These are phyloP conservation scores for Sarocladium kiliense DNA, from an alignment of 2,329 filamentous ascomycete species.

Conservation along the genomic window DNA sequence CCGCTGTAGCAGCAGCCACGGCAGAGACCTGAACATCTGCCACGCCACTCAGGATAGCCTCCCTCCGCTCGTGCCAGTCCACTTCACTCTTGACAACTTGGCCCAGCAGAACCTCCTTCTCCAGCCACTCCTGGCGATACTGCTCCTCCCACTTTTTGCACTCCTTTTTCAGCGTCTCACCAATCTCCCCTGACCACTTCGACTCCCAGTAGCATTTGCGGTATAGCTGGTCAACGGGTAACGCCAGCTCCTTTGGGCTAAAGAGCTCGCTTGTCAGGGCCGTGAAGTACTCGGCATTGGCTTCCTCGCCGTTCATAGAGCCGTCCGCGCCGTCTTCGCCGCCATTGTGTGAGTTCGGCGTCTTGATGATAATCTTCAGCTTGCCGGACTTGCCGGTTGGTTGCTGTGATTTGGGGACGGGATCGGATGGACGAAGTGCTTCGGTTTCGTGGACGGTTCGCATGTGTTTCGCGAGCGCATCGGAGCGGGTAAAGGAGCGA, in stretches of 20 bases:
- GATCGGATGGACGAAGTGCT: conserved; percentile 74
- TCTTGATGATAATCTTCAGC: conserved; percentile 61
- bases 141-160: conserved; percentile 60
- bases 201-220: conserved; percentile 66
- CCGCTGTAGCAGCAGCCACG: conserved; percentile 23
- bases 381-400: conserved; percentile 43
- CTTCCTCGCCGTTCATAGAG: conserved; percentile 47
- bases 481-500: conserved; percentile 90
- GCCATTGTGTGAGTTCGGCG: conserved; percentile 50
- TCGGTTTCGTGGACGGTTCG: conserved; percentile 97
- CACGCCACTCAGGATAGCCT: conserved; percentile 45
- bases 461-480: conserved; percentile 97
- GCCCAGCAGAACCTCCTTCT: conserved; percentile 74
- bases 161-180: conserved; percentile 58
- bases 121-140: conserved; percentile 68
- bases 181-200: conserved; percentile 66
- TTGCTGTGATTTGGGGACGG: conserved; percentile 66
- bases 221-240: conserved; percentile 51
- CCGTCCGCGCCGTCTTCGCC: conserved; percentile 45
- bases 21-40: conserved; percentile 38
- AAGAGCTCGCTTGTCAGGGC: conserved; percentile 55
- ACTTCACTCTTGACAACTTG: conserved; percentile 64
- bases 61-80: conserved; percentile 56
- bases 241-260: conserved; percentile 54
- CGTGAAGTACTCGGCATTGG: conserved; percentile 54